A percentile compares a stretch with the other conserved stretches of the same genome.
Conservation (phyloP, 176 grass and related monocot genomes). For the Bolboschoenus planiculmis region DNA sequence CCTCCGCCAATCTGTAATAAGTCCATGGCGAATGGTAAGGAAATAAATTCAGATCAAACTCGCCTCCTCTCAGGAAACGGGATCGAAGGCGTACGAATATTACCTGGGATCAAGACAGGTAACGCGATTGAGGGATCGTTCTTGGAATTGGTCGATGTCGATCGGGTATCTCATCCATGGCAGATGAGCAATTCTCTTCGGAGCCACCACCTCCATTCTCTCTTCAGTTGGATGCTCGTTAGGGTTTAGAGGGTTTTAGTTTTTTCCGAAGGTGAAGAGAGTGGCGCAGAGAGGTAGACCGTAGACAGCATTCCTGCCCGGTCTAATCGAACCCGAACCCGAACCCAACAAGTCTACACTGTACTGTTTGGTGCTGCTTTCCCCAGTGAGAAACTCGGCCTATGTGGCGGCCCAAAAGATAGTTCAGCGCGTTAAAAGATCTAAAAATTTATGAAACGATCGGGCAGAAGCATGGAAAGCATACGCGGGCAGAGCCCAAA, state of each 20-base stretch:
- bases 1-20: constrained; percentile 44
- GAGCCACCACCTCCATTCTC: constrained; percentile 14
- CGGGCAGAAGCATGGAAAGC: too few species aligned
- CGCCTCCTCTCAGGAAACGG: neutral
- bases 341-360: too few species aligned
- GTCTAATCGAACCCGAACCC: too few species aligned
- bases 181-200: constrained; percentile 26
- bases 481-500: too few species aligned
- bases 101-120: constrained; percentile 35
- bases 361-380: too few species aligned
- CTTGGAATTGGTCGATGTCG: constrained; percentile 28
- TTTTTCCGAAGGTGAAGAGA: too few species aligned
- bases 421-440: too few species aligned
- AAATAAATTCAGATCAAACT: neutral
- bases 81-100: neutral
- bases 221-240: neutral
- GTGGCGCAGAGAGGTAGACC: too few species aligned
- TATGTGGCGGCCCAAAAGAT: too few species aligned
- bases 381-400: too few species aligned
- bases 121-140: neutral
- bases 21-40: neutral
- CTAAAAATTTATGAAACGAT: too few species aligned
- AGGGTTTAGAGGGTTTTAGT: constrained; percentile 25
- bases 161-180: constrained; percentile 39
- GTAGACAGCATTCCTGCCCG: too few species aligned